Evolutionary conservation across 2,329 filamentous ascomycete species (phyloP), one percentile per base, ranked within the genome.

Genomic region (Fusarium mexicanum): DNA sequence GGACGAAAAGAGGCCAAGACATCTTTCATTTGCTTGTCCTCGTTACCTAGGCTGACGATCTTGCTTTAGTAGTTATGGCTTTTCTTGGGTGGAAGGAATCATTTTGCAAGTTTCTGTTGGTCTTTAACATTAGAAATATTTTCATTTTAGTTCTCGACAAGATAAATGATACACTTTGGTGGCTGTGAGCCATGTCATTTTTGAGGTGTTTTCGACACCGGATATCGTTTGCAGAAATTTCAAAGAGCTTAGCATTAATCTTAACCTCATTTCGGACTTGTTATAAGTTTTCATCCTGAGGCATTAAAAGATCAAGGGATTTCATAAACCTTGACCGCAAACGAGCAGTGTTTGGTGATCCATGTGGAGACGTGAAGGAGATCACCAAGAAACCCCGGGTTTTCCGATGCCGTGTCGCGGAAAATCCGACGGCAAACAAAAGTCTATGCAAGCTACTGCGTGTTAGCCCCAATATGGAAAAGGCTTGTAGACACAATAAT

Each of bases 301-400:
- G n/a, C n/a, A 24, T 11, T 2, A 3, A 20, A 24, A 14, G 1
- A 3, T 24, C 12, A 2, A 3, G 4, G 1, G n/a, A 3, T 1
- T 51, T 24, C 24, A 31, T 33, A 7, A 24, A 6, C 12, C n/a
- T 35, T 35, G 48, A 14, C 6, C 17, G 1, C 3, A 24, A 13
- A 20, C 1, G 17, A 18, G 6, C 17, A 10, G 22, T 20, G 12
- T 24, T 24, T 18, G 11, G 29, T 51, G 17, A 8, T 11, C 13
- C 3, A 14, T 5, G n/a, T 24, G 12, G 48, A 26, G n/a, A 14
- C 26, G 6, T 8, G 13, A 6, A 13, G 7, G 17, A 13, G 17
- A 18, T 9, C 24, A 29, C 8, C 5, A 48, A 31, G 20, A 2
- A 16, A 31, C 9, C 26, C 6, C 33, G 48, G 31, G 48, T 20